Conservation (phyloP, 108 stramenopile genomes). For the Cyclotella atomus region DNA sequence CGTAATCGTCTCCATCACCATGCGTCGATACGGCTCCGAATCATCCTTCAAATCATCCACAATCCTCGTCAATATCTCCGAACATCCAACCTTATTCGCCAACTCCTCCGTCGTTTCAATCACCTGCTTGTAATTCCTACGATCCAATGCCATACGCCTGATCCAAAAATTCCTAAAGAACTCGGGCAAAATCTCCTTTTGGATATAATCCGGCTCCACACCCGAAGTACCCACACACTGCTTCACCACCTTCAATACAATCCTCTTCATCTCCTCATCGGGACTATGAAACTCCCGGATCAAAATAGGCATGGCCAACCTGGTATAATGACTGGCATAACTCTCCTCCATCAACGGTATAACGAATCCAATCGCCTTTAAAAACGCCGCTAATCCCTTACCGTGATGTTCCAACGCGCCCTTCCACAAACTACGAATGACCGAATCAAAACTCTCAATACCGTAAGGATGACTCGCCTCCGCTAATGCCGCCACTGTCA, state of each 20-base stretch:
- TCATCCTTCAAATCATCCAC: constrained; percentile 99
- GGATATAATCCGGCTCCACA: constrained; percentile 96
- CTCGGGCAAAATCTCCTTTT: constrained; percentile 95
- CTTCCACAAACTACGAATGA: constrained; percentile 98
- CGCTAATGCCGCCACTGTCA: constrained; percentile 96
- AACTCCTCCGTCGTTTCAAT: constrained; percentile 98
- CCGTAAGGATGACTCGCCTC: constrained; percentile 99
- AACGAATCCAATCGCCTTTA: constrained; percentile 98
- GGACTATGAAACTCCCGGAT: constrained; percentile 96
- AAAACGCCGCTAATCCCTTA: constrained; percentile 97
- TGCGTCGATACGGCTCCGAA: constrained; percentile 97
- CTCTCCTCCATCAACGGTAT: constrained; percentile 99
- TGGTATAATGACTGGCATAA: constrained; percentile 99
- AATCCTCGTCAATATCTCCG: constrained; percentile 93
- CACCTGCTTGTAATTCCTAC: constrained; percentile 97
- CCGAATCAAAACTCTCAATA: constrained; percentile 98
- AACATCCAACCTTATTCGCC: constrained; percentile 98
- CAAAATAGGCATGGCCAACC: constrained; percentile 98
- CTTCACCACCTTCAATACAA: constrained; percentile 98
- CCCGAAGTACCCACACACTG: constrained; percentile 99
- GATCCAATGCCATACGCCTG: constrained; percentile 97
- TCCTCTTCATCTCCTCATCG: constrained; percentile 98
- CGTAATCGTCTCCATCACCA: constrained; percentile 99
- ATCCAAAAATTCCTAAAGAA: constrained; percentile 99
- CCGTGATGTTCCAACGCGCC: constrained; percentile 97